Evolutionary conservation across 1,284 basidiomycete species (phyloP), one percentile per base, ranked within the genome.

Genomic region (Melampsora larici-populina): DNA sequence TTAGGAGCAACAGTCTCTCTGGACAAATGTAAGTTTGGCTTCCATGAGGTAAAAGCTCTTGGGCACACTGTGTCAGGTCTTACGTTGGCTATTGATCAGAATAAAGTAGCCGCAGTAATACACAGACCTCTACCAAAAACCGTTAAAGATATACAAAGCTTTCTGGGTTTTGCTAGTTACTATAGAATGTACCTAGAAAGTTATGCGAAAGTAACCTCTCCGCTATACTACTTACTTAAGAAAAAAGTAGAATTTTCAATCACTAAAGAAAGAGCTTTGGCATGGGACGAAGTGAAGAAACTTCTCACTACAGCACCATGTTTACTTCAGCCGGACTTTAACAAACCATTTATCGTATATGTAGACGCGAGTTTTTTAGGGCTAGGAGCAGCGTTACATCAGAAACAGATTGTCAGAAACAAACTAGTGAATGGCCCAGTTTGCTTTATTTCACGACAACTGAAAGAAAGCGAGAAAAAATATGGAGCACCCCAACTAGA

Each of bases 181-280:
- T 73, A 73, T 48, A 63, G 58, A 26, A 51, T 64, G 31, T 13
- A 73, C 17, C 5, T 73, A 31, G 17, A 36, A 65, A 31, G 46
- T 31, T 65, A 36, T 73, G 36, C 21, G 0, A 26, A 17, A 3
- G 29, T 29, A 3, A 8, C 24, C 1, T 48, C 1, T 24, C 21
- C 36, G 3, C 33, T 74, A 36, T 65, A 48, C 31, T 13, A 66
- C 17, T 8, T 74, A 51, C 29, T 36, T 48, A 21, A n/a, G 18
- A 33, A 74, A 18, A 15, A 55, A 21, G 33, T 58, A 1, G 21
- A 26, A 9, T 74, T 66, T 66, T 36, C 31, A 7, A 65, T 74
- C n/a, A 58, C 55, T 13, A 7, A 8, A 15, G 36, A 33, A 2
- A 17, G 63, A 33, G 63, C 21, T 1, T 8, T 5, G 17, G 21